Evolutionary conservation across 192 early-diverging fungal species (phyloP), one percentile per base, ranked within the genome.

Genomic region (Martensiomyces pterosporus): DNA sequence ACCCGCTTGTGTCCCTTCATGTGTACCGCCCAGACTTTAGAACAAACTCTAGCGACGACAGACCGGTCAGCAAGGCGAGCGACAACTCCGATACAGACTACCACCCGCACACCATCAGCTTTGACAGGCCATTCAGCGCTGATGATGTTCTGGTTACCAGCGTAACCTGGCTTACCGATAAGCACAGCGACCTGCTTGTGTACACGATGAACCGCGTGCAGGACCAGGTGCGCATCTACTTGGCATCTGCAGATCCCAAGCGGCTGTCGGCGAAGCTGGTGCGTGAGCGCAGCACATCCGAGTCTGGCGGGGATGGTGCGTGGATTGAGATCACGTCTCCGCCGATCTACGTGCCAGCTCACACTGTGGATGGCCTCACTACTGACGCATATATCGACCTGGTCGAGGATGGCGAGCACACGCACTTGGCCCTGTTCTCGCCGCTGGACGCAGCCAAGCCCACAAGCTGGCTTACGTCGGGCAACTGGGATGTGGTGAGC

Each of bases 201-300:
- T 76, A 87, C 42, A 78, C 80, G 21, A 89, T 90, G 65, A 98
- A 98, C 55, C 76, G 95, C 14, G 85, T 97, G 16, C 95, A 98
- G 52, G 90, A 93, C 60, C 77, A 82, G 3, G 75, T 85, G 52
- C 75, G 81, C 15, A 60, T 91, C 24, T 89, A 82, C 42, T 40
- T 91, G 21, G 81, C 84, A 3, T 60, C 42, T 18, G 52, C 77
- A 1, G 55, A 68, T 6, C 63, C 62, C 9, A 40, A 55, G 24
- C 49, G 65, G 22, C 50, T 72, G 13, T 55, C 48, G 3, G 79
- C 74, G 14, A 60, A 39, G 41, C 52, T 77, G 35, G 75, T 83
- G 22, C 73, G 79, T 4, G 84, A 87, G 48, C 80, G 78, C 53
- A 82, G 75, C 43, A 79, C 87, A 10, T 54, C 58, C 10, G 53